Percentiles rank a stretch among this genome's conserved stretches.
phyloP scores from a whole-genome alignment of 2,329 filamentous ascomycete species.

The Xylaria multiplex region DNA sequence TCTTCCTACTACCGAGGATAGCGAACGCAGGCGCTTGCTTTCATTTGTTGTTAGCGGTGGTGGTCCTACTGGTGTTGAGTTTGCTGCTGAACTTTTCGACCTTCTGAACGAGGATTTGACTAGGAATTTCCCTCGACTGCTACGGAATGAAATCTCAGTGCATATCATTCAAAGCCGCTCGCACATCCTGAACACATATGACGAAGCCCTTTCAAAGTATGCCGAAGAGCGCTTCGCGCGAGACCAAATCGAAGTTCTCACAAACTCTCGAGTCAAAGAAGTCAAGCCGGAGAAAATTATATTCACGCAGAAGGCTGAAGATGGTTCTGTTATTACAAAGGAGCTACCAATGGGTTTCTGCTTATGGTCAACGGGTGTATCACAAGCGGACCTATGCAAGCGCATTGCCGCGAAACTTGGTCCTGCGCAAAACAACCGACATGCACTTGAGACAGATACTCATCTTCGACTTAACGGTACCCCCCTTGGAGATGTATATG shows the following conservation, averaged over 20 bases:
- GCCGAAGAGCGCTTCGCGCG: slow-evolving; percentile 91
- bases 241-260: slow-evolving; percentile 90
- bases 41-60: slow-evolving; percentile 97
- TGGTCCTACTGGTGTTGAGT: slow-evolving; percentile 96
- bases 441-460: slow-evolving; percentile 92
- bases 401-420: slow-evolving; percentile 80
- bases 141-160: slow-evolving; percentile 98
- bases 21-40: slow-evolving; percentile 84
- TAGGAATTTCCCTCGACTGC: slow-evolving; percentile 81
- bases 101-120: slow-evolving; percentile 94
- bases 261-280: slow-evolving; percentile 92
- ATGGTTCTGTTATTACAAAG: slow-evolving; percentile 82
- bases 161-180: slow-evolving; percentile 94
- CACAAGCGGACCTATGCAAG: slow-evolving; percentile 83
- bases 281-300: slow-evolving; percentile 84
- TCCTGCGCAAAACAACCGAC: slow-evolving; percentile 82
- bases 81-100: slow-evolving; percentile 95
- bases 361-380: slow-evolving; percentile 95
- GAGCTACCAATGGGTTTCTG: slow-evolving; percentile 97
- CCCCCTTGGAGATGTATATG: slow-evolving; percentile 93
- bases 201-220: slow-evolving; percentile 91
- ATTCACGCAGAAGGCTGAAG: slow-evolving; percentile 82
- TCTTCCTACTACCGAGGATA: slow-evolving; percentile 89
- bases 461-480: slow-evolving; percentile 90
- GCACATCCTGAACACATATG: slow-evolving; percentile 98